phyloP scores from a whole-genome alignment of 2,329 filamentous ascomycete genomes.

The Pestalotiopsis sp. region DNA sequence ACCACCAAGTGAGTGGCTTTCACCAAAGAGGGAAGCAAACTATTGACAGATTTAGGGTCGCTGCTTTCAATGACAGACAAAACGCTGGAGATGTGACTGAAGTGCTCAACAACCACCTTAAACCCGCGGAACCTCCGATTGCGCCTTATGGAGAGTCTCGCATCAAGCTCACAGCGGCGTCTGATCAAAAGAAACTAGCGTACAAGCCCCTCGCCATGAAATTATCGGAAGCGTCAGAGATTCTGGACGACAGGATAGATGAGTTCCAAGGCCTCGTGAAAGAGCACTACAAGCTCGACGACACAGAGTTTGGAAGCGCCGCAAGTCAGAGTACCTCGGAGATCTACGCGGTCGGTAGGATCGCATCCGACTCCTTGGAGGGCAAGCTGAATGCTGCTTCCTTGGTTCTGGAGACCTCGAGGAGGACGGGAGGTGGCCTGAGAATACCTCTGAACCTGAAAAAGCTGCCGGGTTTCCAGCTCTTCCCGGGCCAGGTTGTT shows the following conservation, averaged over 20 bases:
- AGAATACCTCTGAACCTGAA: slow-evolving; percentile 79
- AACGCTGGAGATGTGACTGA: slow-evolving; percentile 84
- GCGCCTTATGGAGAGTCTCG: slow-evolving; percentile 74
- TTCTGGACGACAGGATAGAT: slow-evolving; percentile 93
- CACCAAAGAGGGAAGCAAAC: neutral
- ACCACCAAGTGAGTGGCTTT: slow-evolving; percentile 31
- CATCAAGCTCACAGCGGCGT: slow-evolving; percentile 81
- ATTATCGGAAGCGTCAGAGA: slow-evolving; percentile 85
- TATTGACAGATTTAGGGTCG: slow-evolving; percentile 38
- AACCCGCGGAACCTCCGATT: slow-evolving; percentile 66
- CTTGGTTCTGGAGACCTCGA: slow-evolving; percentile 83
- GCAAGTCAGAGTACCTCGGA: slow-evolving; percentile 82
- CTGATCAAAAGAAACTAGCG: slow-evolving; percentile 84
- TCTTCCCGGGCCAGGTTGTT: slow-evolving; percentile 94
- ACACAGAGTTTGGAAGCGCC: slow-evolving; percentile 83
- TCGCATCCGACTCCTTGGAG: slow-evolving; percentile 84
- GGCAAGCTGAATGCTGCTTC: slow-evolving; percentile 85
- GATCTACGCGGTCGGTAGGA: slow-evolving; percentile 86
- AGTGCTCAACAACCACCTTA: slow-evolving; percentile 75
- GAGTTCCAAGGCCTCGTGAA: slow-evolving; percentile 77
- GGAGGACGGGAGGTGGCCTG: slow-evolving; percentile 78
- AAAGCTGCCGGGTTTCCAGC: slow-evolving; percentile 67
- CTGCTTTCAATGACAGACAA: slow-evolving; percentile 71
- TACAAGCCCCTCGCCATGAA: slow-evolving; percentile 97
- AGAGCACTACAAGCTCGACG: slow-evolving; percentile 73